Evolutionary conservation across 306 rosid species (phyloP), one percentile per base, ranked within the genome.

Genomic region (Fragaria nilgerrensis): DNA sequence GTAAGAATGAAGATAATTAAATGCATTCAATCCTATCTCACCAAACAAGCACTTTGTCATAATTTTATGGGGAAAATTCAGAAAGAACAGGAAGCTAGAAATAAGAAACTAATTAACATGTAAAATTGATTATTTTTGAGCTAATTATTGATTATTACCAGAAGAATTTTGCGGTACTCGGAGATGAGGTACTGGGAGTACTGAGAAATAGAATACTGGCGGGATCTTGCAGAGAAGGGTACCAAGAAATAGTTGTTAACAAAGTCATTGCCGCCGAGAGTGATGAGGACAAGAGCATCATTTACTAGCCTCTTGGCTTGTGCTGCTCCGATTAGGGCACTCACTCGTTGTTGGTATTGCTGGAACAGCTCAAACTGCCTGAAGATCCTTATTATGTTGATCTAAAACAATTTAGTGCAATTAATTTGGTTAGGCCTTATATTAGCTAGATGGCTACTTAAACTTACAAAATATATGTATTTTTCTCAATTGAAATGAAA

Each of bases 201-300:
- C 12, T 80, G 85, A 0, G 91, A 90, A 32, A 91, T 55, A 7
- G 90, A 52, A 80, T 77, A 91, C 74, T 89, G 96, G 53, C 81
- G 89, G 16, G 88, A 86, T 65, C 96, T 79, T 3, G 72, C 77
- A 0, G 93, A 73, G 65, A 63, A 1, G 3, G 92, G 93, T 4
- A 78, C 75, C 43, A 77, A 20, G 68, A 89, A 91, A 48, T 89
- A 91, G 80, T 89, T 91, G 85, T 91, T 91, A 23, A 91, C 90
- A 15, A 81, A 89, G 78, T 91, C 91, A 61, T 91, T 91, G 11
- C 96, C 92, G 3, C 96, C 93, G 0, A 91, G 64, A 2, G 96
- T 89, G 12, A 91, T 83, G 27, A 89, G 84, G 43, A 84, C 82
- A 8, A 87, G 76, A 0, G 89, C 88, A 7, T 63, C 79, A 0